Evolutionary conservation across 257 asterid species (phyloP), one percentile per base, ranked within the genome.

Genomic region (Gentiana macrophylla): DNA sequence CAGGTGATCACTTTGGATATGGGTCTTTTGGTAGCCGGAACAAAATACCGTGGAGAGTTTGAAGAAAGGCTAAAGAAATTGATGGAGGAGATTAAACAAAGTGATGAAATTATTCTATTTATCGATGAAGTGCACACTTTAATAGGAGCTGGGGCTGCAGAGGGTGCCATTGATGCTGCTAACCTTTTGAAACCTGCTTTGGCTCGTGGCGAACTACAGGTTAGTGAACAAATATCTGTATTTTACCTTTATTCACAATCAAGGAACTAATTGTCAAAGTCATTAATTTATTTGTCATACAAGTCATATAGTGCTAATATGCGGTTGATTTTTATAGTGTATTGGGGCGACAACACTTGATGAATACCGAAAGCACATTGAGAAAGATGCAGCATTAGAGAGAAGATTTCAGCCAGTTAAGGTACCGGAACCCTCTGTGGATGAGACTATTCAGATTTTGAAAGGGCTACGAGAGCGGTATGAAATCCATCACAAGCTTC

Each of bases 81-180:
- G 73, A 84, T 87, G 94, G 98, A 91, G 71, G 98, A 91, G 74
- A 79, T 91, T 35, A 91, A 81, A 67, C 95, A 87, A 73, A 91
- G 91, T 65, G 95, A 84, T 57, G 94, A 87, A 57, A 87, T 84
- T 64, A 87, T 91, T 50, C 95, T 91, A 56, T 91, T 91, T 68
- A 91, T 91, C 43, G 98, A 91, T 69, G 98, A 91, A 75, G 95
- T 91, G 62, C 98, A 87, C 77, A 91, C 98, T 1, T 78, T 91
- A 72, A 87, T 90, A 56, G 98, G 98, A 59, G 98, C 98, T 35
- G 98, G 98, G 72, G 98, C 98, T 62, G 98, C 95, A 3, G 98
- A 84, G 70, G 96, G 96, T 59, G 98, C 98, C 10, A 87, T 91
- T 64, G 95, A 87, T 70, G 98, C 98, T 6, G 98, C 98, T 34